Evolutionary conservation across 345 rosid species (phyloP).

Genomic region (Alliaria petiolata): DNA sequence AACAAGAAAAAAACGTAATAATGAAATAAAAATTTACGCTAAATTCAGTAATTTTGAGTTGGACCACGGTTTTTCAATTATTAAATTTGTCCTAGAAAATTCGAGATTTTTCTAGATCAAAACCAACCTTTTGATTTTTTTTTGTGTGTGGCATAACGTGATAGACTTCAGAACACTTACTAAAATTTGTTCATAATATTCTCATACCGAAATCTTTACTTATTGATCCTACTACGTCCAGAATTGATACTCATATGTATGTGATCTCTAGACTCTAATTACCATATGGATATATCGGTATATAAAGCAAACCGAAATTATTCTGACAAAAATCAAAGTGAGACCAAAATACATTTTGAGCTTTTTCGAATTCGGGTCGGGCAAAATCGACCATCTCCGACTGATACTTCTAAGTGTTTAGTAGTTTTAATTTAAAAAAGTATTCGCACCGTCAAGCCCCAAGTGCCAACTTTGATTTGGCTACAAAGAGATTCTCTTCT

Average conservation of each 20-base stretch:
- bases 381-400: background rate
- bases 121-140: too few relatives aligned
- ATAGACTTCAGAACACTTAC: too few relatives aligned
- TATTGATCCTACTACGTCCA: background rate
- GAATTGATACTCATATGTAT: background rate
- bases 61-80: background rate
- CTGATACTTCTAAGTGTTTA: background rate
- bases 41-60: background rate
- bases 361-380: background rate
- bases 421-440: background rate
- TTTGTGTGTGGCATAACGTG: too few relatives aligned
- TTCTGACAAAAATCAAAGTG: background rate
- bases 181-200: too few relatives aligned
- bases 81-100: background rate
- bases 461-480: slow-evolving; percentile 10
- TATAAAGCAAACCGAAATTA: background rate
- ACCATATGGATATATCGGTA: background rate
- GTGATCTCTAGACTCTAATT: too few relatives aligned
- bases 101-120: background rate
- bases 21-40: background rate
- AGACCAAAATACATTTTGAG: background rate
- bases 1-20: background rate
- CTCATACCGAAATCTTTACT: too few relatives aligned
- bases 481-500: background rate
- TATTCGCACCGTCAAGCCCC: background rate